Base-by-base conservation (phyloP, 257 asterid genomes). In the Solanum sejunctum region DNA sequence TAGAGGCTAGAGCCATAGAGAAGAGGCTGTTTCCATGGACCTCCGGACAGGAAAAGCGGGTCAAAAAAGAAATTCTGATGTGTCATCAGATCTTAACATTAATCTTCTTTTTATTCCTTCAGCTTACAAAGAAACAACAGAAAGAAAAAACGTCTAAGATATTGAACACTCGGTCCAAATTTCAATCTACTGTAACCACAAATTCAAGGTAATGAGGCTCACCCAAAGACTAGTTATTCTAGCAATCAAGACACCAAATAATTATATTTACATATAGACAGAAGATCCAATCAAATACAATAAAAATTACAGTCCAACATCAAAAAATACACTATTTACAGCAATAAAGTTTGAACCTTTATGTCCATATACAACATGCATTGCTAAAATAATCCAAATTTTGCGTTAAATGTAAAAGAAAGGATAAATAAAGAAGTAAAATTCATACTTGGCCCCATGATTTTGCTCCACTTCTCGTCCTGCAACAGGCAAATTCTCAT, bases 391-490 rank as follows among this genome's bases (percentile, higher is more conserved):
- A 66, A 17, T 71, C 52, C 23, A 77, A 1, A 81, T 79, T 71
- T 84, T 36, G 54, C 56, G 54, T 82, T 21, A 78, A 47, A 28
- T 7, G 5, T 26, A 82, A 72, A 61, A 11, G 49, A 84, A 51
- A 8, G 64, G 49, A n/a, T 78, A 84, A 79, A 82, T 2, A 67
- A 77, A 83, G 80, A 85, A 66, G 86, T 43, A 88, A 90, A 85
- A 83, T 16, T 45, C 91, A 45, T 91, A 95, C 99, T 92, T 93
- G 89, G 85, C 87, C 47, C 89, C 90, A 45, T 49, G 85, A 57
- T 63, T 26, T 43, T 52, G 49, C 52, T 88, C 85, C 72, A 89
- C 88, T 18, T 52, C 83, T 63, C 92, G 88, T 86, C 91, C 78
- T 11, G 86, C 87, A 55, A 85, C 88, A 23, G 86, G 88, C 82